Evolutionary conservation across 2,329 filamentous ascomycete species (phyloP), one percentile per base, ranked within the genome.

Genomic region (Nemania diffusa): DNA sequence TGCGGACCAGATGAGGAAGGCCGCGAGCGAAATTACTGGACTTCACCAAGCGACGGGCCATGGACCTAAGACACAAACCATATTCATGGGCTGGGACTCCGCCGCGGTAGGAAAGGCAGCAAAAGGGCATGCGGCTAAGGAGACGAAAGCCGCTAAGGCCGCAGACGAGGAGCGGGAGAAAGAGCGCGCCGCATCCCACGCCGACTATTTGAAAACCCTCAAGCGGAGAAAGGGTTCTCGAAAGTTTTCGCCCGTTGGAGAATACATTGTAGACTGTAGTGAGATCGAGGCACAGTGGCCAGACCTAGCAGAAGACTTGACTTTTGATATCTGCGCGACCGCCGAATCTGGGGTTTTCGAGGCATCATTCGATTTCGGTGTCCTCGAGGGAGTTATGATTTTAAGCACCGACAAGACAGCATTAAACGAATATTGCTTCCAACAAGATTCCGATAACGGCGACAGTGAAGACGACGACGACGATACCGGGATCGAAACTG

Each of bases 281-380:
- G 72, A 72, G 29, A 74, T 77, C 56, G 69, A 73, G 55, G 60
- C 66, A 17, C 40, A 68, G 34, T 77, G 74, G 73, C 72, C 74
- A 13, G 69, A 73, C 29, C 15, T 57, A 24, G 68, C 71, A 50
- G 69, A 72, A 34, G 73, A 73, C 22, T 64, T 78, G 58, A 72
- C 61, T 5, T 67, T 79, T 37, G 68, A 77, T 53, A 69, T 78
- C 26, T 62, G 57, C 4, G 57, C 67, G 27, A 76, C 74, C 22
- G 65, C 69, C 20, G 67, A 71, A 13, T 56, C 70, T 2, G 73
- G 73, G 42, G 62, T 78, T 55, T 78, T 73, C 67, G 68, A 74
- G 62, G 75, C 67, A 42, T 69, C 72, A 17, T 77, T 79, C 52
- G 69, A 79, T 62, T 77, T 78, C 64, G 73, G 78, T 20, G 63